Evolutionary conservation across 108 stramenopile genomes (phyloP).

Genomic region (Nitzschia inconspicua): DNA sequence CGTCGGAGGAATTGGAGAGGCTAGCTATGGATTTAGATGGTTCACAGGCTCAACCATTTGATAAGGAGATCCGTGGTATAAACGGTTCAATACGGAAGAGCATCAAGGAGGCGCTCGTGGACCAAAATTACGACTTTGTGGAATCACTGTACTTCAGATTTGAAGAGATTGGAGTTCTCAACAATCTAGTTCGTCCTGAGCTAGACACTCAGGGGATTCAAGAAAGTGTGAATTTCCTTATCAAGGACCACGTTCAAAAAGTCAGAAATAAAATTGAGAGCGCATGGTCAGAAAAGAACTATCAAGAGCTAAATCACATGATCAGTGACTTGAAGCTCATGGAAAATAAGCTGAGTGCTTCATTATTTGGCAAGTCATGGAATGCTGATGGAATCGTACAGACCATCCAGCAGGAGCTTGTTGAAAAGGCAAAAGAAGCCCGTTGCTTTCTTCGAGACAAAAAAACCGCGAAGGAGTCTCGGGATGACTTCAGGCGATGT

Average conservation of each 20-base stretch:
- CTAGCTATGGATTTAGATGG: neutral
- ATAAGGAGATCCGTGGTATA: conserved; percentile 24
- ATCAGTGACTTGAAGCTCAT: conserved; percentile 46
- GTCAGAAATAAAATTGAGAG: conserved; percentile 37
- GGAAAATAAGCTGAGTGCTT: conserved; percentile 45
- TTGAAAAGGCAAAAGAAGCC: conserved; percentile 34
- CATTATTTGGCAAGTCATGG: conserved; percentile 53
- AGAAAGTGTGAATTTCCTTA: conserved; percentile 19
- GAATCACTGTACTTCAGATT: conserved; percentile 36
- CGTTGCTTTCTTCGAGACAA: conserved; percentile 22
- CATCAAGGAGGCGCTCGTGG: conserved; percentile 24
- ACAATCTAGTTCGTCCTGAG: conserved; percentile 43
- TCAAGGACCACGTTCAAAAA: conserved; percentile 41
- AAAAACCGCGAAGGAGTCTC: conserved; percentile 33
- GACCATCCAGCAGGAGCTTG: conserved; percentile 43
- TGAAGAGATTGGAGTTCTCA: conserved; percentile 25
- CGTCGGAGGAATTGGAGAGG: conserved; percentile 28
- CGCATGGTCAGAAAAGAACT: conserved; percentile 44
- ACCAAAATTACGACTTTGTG: conserved; percentile 43
- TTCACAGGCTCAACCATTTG: conserved; percentile 27
- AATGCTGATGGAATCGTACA: conserved; percentile 37
- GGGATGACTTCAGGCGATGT: conserved; percentile 41
- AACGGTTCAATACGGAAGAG: conserved; percentile 19
- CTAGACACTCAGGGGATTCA: conserved; percentile 25
- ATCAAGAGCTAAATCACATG: conserved; percentile 47